Evolutionary conservation across 169 alveolate species (phyloP).

Genomic region (Babesia gibsoni): DNA sequence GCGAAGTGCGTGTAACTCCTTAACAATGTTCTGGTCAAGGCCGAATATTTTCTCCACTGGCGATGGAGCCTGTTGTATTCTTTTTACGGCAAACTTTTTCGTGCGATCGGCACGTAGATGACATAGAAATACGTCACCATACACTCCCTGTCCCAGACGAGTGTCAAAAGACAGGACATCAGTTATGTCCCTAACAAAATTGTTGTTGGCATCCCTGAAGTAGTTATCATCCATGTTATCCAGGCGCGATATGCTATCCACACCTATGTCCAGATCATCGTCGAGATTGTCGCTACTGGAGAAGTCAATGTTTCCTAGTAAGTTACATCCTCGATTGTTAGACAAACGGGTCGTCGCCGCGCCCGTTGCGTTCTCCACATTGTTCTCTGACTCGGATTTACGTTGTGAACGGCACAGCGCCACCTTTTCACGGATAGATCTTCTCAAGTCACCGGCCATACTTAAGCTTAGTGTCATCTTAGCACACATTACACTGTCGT

Average conservation of each 20-base stretch:
- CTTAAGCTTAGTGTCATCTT: too few species aligned
- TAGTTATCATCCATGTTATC: constrained; percentile 21
- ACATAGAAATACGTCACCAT: constrained; percentile 72
- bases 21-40: constrained; percentile 62
- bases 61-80: constrained; percentile 62
- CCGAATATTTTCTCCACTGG: constrained; percentile 65
- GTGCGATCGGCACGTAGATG: constrained; percentile 51
- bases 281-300: neutral
- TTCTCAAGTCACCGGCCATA: too few species aligned
- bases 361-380: too few species aligned
- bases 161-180: constrained; percentile 63
- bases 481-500: too few species aligned
- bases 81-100: constrained; percentile 56
- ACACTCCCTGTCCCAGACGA: constrained; percentile 74
- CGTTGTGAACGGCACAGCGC: too few species aligned
- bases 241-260: constrained; percentile 17
- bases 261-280: neutral
- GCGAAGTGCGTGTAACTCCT: constrained; percentile 64
- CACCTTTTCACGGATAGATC: too few species aligned
- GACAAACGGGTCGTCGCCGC: neutral
- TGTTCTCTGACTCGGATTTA: too few species aligned
- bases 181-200: constrained; percentile 32
- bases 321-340: neutral
- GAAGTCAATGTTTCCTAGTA: constrained; percentile 12
- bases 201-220: constrained; percentile 29